Evolutionary conservation across 495 filamentous ascomycete genomes (phyloP).

Genomic region (Geoglossum glabrum): DNA sequence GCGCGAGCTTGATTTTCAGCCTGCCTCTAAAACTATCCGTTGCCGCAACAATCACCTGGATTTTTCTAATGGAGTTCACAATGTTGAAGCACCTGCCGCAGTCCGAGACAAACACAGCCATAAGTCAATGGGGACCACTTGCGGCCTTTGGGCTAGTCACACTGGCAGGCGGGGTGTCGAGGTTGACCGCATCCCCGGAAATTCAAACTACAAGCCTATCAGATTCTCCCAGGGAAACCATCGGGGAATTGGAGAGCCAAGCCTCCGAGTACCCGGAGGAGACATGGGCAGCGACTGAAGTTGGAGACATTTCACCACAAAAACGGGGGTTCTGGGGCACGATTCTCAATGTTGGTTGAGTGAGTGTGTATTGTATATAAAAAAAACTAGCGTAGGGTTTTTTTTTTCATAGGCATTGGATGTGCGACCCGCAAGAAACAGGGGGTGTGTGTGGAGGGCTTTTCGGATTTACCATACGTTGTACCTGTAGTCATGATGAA

Average conservation of each 20-base stretch:
- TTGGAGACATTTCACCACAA: neutral
- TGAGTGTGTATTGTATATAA: too few relatives aligned
- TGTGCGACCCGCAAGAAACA: too few relatives aligned
- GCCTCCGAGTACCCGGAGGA: neutral
- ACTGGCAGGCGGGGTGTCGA: neutral
- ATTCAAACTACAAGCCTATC: neutral
- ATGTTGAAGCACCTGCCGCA: neutral
- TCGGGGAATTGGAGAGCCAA: neutral
- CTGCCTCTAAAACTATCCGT: neutral
- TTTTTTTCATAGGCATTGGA: too few relatives aligned
- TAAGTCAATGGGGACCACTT: slow-evolving; percentile 1
- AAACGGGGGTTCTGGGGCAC: neutral
- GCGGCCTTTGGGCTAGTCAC: neutral
- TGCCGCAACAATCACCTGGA: neutral
- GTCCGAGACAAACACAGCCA: neutral
- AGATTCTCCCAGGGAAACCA: neutral
- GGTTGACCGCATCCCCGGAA: neutral
- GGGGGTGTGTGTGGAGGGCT: too few relatives aligned
- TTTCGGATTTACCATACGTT: too few relatives aligned
- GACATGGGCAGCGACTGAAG: neutral
- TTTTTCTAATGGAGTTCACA: neutral
- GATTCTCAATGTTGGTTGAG: neutral
- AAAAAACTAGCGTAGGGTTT: neutral
- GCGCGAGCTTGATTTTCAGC: neutral
- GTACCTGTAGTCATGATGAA: too few relatives aligned